Conservation (phyloP, 176 grass and related monocot species). For the Eragrostis curvula region DNA sequence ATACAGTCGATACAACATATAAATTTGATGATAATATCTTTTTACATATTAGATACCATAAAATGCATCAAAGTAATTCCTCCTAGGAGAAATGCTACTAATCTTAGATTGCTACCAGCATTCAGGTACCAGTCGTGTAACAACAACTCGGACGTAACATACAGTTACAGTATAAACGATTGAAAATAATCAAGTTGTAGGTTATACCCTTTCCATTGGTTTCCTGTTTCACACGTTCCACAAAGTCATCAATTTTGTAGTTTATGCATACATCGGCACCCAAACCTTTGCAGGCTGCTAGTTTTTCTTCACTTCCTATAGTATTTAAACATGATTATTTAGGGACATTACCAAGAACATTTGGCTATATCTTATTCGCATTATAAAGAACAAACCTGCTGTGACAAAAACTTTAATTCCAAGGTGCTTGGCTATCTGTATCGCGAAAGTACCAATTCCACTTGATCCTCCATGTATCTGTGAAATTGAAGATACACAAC, state of each 20-base stretch:
- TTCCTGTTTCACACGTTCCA: slow-evolving; percentile 74
- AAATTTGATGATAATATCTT: slow-evolving; percentile 8
- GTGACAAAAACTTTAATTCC: slow-evolving; percentile 81
- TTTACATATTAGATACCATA: not conserved
- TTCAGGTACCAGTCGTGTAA: not conserved
- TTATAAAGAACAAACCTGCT: slow-evolving; percentile 59
- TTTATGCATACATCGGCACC: slow-evolving; percentile 91
- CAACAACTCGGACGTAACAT: not conserved
- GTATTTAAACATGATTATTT: slow-evolving; percentile 5
- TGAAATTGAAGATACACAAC: slow-evolving; percentile 1
- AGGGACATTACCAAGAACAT: not conserved
- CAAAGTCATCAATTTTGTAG: slow-evolving; percentile 93
- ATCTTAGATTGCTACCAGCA: not conserved
- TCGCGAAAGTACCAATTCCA: slow-evolving; percentile 89
- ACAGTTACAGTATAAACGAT: not conserved
- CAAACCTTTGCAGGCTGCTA: slow-evolving; percentile 74
- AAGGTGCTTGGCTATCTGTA: slow-evolving; percentile 79
- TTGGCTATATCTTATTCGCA: not conserved
- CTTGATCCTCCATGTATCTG: slow-evolving; percentile 96
- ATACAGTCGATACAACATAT: not conserved
- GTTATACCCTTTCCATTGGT: slow-evolving; percentile 74
- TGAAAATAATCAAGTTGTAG: not conserved
- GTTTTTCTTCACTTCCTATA: slow-evolving; percentile 78
- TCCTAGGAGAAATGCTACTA: not conserved
- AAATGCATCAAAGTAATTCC: not conserved